Evolutionary conservation across 371 early-diverging fungal genomes (phyloP).

Genomic region (Mucor racemosus): DNA sequence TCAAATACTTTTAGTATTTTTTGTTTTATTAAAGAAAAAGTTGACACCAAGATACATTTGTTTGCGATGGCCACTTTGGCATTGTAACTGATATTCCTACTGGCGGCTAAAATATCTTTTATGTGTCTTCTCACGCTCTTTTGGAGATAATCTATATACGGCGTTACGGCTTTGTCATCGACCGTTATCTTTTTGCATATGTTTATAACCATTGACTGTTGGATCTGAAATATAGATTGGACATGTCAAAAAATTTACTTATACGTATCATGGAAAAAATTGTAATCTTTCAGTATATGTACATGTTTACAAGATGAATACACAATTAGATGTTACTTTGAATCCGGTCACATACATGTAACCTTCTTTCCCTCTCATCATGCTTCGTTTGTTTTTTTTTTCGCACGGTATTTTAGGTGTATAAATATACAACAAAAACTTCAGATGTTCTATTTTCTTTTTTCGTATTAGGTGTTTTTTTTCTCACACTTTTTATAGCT

Average conservation of each 20-base stretch:
- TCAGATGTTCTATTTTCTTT: neutral
- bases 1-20: too few relatives aligned
- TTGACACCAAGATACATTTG: too few relatives aligned
- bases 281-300: neutral
- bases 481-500: conserved; percentile 2
- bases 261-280: neutral
- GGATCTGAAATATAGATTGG: neutral
- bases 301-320: neutral
- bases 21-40: too few relatives aligned
- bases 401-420: conserved; percentile 21
- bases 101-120: conserved; percentile 9
- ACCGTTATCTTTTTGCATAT: neutral
- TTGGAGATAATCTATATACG: conserved; percentile 11
- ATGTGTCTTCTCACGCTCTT: conserved; percentile 14
- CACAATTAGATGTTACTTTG: neutral
- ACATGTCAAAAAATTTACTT: neutral
- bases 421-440: conserved; percentile 9
- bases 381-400: conserved; percentile 18
- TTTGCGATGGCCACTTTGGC: too few relatives aligned
- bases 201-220: neutral
- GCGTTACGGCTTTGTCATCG: conserved; percentile 10
- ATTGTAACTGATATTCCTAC: neutral
- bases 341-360: conserved; percentile 10
- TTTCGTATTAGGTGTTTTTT: conserved; percentile 12
- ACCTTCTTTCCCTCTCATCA: conserved; percentile 1